Conservation (phyloP, 192 early-diverging fungal genomes). For the Podila epicladia region DNA sequence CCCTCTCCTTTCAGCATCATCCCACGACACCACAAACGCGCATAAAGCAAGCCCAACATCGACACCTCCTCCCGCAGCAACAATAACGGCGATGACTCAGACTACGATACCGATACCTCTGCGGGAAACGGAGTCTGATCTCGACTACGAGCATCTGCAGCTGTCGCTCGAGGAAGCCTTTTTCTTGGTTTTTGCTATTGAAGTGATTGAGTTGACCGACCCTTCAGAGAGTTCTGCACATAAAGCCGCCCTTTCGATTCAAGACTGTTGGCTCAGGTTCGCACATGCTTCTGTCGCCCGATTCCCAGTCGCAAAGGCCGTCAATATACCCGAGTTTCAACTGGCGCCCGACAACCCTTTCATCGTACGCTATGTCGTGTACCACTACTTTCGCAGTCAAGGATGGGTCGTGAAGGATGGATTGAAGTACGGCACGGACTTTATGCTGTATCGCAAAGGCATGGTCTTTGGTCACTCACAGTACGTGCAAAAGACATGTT, state of each 20-base stretch:
- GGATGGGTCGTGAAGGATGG: constrained; percentile 89
- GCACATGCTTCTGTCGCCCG: constrained; percentile 15
- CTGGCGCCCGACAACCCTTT: constrained; percentile 57
- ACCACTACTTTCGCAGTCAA: constrained; percentile 82
- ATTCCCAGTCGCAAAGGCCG: not conserved
- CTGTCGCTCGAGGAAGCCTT: constrained; percentile 78
- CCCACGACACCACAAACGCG: not conserved
- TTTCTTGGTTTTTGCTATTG: constrained; percentile 72
- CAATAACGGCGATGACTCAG: not conserved
- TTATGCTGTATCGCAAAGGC: constrained; percentile 68
- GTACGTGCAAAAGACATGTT: constrained; percentile 19
- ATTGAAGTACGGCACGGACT: constrained; percentile 87
- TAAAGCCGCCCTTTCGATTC: constrained; percentile 19
- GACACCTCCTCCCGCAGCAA: not conserved
- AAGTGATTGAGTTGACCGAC: constrained; percentile 59
- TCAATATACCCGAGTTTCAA: not conserved
- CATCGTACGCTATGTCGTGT: constrained; percentile 75
- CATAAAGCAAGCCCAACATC: not conserved
- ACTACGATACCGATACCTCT: too few species aligned
- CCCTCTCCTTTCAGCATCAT: not conserved
- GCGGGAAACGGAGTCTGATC: not conserved
- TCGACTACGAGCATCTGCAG: constrained; percentile 67
- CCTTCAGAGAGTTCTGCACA: constrained; percentile 17
- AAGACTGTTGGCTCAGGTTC: constrained; percentile 53
- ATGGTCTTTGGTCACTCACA: constrained; percentile 67